A percentile compares a stretch with the other conserved stretches of the same genome.
phyloP scores from a whole-genome alignment of 345 rosid genomes.

The Eucalyptus coolabah region DNA sequence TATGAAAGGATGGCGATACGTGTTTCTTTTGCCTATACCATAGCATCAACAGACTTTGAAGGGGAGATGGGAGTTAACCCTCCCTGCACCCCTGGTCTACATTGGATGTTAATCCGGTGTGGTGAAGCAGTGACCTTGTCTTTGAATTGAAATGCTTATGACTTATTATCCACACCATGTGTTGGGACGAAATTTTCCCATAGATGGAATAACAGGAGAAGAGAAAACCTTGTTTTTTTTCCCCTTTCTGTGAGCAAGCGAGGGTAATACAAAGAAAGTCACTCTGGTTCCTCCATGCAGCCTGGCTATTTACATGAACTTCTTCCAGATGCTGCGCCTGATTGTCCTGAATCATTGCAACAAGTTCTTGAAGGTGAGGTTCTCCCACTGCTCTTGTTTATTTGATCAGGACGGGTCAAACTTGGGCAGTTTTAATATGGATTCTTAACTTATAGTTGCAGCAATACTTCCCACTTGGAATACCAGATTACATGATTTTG shows the following conservation, averaged over 20 bases:
- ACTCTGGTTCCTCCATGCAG: constrained; percentile 21
- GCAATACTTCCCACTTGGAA: neutral
- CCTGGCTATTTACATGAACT: constrained; percentile 75
- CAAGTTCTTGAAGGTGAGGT: constrained; percentile 70
- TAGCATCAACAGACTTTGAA: neutral
- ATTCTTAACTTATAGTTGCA: neutral
- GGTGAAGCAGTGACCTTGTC: neutral
- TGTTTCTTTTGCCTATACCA: neutral
- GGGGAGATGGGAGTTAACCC: neutral
- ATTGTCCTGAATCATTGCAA: constrained; percentile 60
- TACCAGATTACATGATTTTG: neutral
- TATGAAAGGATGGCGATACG: neutral
- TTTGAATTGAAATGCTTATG: neutral
- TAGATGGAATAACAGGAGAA: neutral
- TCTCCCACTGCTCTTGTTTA: neutral
- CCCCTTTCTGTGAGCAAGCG: neutral
- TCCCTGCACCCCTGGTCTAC: neutral
- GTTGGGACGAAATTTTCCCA: neutral
- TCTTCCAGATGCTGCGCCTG: constrained; percentile 75
- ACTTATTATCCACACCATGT: constrained; percentile 18
- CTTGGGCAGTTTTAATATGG: neutral
- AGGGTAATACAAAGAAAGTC: neutral
- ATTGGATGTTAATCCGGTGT: constrained; percentile 6
- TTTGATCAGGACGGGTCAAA: neutral
- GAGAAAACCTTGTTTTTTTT: neutral